phyloP scores from a whole-genome alignment of 495 filamentous ascomycete genomes.

The Aspergillus nanangensis region DNA sequence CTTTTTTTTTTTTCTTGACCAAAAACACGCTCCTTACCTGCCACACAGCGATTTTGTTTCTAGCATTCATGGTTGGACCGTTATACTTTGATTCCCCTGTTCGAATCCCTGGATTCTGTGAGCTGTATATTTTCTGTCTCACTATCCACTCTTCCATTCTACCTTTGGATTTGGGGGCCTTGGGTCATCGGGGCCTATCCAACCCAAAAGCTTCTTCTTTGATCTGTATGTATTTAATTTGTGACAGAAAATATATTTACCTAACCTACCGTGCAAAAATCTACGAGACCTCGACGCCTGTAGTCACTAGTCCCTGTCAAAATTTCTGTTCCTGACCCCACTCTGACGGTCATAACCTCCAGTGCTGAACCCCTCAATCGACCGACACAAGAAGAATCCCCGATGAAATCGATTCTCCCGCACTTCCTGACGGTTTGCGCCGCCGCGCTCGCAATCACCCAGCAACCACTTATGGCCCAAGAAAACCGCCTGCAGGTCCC shows the following conservation, averaged over 20 bases:
- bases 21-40: constrained; percentile 9
- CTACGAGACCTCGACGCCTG: too few species aligned
- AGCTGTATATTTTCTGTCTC: constrained; percentile 12
- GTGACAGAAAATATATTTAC: constrained; percentile 15
- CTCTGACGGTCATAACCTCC: too few species aligned
- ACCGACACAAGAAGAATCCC: too few species aligned
- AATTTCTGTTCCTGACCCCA: too few species aligned
- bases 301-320: too few species aligned
- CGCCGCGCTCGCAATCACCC: constrained; percentile 1
- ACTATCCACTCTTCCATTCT: constrained; percentile 8
- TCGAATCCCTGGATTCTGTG: constrained; percentile 11
- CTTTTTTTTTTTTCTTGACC: too few species aligned
- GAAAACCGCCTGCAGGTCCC: too few species aligned
- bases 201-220: constrained; percentile 15
- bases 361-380: too few species aligned
- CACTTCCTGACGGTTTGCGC: constrained; percentile 10
- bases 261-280: too few species aligned
- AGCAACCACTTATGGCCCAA: constrained; percentile 4
- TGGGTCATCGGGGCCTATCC: neutral
- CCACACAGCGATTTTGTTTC: constrained; percentile 18
- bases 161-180: constrained; percentile 1
- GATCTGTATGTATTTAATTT: constrained; percentile 23
- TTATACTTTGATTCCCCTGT: constrained; percentile 21
- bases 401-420: too few species aligned
- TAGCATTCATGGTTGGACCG: constrained; percentile 17